phyloP scores from a whole-genome alignment of 2,329 filamentous ascomycete species.

The Helotiales sp. region DNA sequence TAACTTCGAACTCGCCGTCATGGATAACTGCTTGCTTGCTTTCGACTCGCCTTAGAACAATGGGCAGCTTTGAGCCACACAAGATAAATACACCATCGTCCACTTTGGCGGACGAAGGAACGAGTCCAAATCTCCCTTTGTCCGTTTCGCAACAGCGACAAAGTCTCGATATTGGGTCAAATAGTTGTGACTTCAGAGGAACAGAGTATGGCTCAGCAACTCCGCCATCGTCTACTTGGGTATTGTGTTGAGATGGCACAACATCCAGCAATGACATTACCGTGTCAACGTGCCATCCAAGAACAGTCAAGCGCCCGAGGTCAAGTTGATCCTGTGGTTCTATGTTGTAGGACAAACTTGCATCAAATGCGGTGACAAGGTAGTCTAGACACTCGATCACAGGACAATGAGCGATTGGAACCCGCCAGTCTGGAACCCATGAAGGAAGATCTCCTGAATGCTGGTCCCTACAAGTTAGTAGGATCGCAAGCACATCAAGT shows the following conservation, averaged over 20 bases:
- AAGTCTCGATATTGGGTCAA: too few species aligned
- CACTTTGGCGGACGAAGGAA: background rate
- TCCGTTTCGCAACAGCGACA: background rate
- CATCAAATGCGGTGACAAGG: background rate
- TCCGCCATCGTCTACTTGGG: too few species aligned
- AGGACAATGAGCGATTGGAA: background rate
- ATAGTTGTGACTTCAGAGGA: too few species aligned
- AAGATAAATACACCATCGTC: background rate
- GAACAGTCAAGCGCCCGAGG: too few species aligned
- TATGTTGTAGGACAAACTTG: background rate
- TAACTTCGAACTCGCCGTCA: background rate
- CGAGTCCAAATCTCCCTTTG: background rate
- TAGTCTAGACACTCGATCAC: background rate
- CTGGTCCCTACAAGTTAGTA: background rate
- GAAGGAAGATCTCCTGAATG: background rate
- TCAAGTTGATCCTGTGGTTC: background rate
- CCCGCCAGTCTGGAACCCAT: background rate
- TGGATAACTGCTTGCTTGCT: background rate
- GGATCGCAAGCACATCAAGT: background rate
- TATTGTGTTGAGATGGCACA: too few species aligned
- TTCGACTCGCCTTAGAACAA: background rate
- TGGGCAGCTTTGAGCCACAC: background rate
- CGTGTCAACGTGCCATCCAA: too few species aligned
- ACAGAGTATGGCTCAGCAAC: too few species aligned
- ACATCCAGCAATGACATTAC: too few species aligned